phyloP scores from a whole-genome alignment of 805 yeast genomes.

The Sugiyamaella valdiviana region DNA sequence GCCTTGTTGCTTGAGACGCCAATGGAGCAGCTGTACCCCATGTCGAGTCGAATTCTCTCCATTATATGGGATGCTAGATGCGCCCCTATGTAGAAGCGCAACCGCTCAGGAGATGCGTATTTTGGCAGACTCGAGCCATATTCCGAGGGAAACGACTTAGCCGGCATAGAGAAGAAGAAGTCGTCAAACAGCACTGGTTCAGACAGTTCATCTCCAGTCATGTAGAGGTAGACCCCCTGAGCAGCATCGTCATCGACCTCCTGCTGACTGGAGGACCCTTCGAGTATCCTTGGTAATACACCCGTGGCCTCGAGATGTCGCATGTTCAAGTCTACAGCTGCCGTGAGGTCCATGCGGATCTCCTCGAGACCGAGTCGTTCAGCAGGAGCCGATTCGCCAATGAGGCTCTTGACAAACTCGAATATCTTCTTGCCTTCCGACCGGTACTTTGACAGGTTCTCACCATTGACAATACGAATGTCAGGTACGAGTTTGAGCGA shows the following conservation, averaged over 20 bases:
- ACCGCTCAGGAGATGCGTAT: not conserved
- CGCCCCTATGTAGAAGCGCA: constrained; percentile 26
- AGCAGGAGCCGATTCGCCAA: constrained; percentile 19
- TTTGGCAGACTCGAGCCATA: constrained; percentile 2
- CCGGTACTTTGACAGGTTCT: constrained; percentile 26
- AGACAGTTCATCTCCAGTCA: not conserved
- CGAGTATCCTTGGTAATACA: constrained; percentile 1
- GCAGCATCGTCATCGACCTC: constrained; percentile 18
- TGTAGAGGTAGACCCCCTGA: constrained; percentile 14
- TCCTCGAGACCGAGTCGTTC: constrained; percentile 33
- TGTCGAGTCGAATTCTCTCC: constrained; percentile 23
- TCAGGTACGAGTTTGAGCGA: constrained; percentile 22
- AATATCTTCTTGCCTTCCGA: constrained; percentile 27
- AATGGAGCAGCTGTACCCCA: constrained; percentile 28
- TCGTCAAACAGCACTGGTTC: constrained; percentile 20
- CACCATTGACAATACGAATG: constrained; percentile 28
- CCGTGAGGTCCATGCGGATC: constrained; percentile 27
- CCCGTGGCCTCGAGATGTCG: constrained; percentile 8
- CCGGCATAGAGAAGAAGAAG: constrained; percentile 26
- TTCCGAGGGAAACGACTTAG: constrained; percentile 18
- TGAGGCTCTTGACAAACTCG: constrained; percentile 17
- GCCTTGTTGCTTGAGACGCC: constrained; percentile 28
- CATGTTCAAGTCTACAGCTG: constrained; percentile 14
- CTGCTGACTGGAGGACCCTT: not conserved
- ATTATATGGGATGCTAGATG: constrained; percentile 24